These are phyloP conservation scores for Neurospora intermedia DNA, from an alignment of 495 filamentous ascomycete genomes.

Conservation along the genomic window DNA sequence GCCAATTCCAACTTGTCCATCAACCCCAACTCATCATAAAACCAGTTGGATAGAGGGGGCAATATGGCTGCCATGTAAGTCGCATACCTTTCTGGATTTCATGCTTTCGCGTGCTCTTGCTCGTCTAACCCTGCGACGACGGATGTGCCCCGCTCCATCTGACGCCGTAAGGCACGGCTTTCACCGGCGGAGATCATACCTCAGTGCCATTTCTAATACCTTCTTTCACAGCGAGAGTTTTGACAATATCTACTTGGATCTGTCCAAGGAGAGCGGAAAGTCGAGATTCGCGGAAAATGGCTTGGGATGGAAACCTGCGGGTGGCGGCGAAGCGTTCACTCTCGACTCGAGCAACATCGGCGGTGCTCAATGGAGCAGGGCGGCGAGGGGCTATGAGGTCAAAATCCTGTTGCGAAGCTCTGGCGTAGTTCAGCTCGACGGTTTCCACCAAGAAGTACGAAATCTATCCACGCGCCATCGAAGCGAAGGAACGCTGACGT, in stretches of 20 bases:
- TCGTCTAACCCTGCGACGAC: neutral
- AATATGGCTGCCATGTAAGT: neutral
- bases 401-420: conserved; percentile 76
- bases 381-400: conserved; percentile 82
- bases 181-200: neutral
- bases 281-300: conserved; percentile 89
- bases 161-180: neutral
- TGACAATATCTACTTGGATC: conserved; percentile 88
- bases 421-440: conserved; percentile 86
- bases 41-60: neutral
- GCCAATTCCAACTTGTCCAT: neutral
- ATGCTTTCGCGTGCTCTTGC: neutral
- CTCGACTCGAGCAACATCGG: conserved; percentile 72
- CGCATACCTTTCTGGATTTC: neutral
- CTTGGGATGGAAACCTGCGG: conserved; percentile 84
- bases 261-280: conserved; percentile 81
- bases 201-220: neutral
- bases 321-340: conserved; percentile 83
- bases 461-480: neutral
- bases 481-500: conserved; percentile 1
- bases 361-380: conserved; percentile 89
- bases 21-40: neutral
- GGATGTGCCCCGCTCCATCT: neutral
- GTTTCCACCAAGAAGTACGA: conserved; percentile 79
- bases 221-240: conserved; percentile 62